Evolutionary conservation across 331 rosid genomes (phyloP).

Genomic region (Cydonia oblonga): DNA sequence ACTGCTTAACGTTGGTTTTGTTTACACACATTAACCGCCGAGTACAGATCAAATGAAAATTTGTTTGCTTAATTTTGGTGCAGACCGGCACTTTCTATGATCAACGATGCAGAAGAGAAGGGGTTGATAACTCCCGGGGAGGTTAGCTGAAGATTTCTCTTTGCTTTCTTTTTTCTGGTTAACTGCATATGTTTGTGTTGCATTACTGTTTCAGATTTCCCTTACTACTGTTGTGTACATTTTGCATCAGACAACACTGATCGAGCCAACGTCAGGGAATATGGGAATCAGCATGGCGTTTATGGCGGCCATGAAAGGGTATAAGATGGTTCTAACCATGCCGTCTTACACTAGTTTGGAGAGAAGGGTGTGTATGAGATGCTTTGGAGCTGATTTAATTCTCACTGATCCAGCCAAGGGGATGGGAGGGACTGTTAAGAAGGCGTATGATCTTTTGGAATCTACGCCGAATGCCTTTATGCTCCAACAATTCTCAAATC

Average conservation of each 20-base stretch:
- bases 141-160: constrained; percentile 36
- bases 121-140: constrained; percentile 70
- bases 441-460: constrained; percentile 76
- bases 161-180: not conserved
- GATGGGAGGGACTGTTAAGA: constrained; percentile 88
- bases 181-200: not conserved
- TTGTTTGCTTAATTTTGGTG: constrained; percentile 3
- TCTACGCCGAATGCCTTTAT: constrained; percentile 66
- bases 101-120: constrained; percentile 69
- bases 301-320: constrained; percentile 76
- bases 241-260: constrained; percentile 50
- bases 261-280: constrained; percentile 87
- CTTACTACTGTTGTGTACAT: not conserved
- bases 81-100: constrained; percentile 80
- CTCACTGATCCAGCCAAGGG: constrained; percentile 85
- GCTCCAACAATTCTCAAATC: constrained; percentile 86
- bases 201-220: not conserved
- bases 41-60: not conserved
- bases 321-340: constrained; percentile 79
- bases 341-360: constrained; percentile 95
- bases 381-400: constrained; percentile 78
- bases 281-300: constrained; percentile 96
- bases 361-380: constrained; percentile 85
- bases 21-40: not conserved
- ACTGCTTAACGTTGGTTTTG: not conserved